phyloP scores from a whole-genome alignment of 176 grass and related monocot species.

The Cenchrus fungigraminus region DNA sequence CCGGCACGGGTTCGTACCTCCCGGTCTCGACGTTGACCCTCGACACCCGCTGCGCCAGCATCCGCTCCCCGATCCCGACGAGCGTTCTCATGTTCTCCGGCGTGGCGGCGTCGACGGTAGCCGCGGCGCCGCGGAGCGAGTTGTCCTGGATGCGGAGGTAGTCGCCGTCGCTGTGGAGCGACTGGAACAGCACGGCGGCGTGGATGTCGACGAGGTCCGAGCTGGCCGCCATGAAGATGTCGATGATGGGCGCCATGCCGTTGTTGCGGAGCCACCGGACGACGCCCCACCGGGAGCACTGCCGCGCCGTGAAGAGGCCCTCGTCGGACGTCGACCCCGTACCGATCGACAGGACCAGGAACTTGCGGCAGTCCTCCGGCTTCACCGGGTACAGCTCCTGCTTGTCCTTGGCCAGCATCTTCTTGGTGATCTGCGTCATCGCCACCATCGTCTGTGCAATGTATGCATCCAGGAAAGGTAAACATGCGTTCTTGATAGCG shows the following conservation, averaged over 20 bases:
- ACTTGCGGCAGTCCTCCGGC: conserved; percentile 49
- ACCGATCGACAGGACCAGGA: conserved; percentile 69
- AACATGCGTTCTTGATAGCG: too few species aligned
- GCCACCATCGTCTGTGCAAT: conserved; percentile 56
- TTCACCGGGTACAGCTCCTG: conserved; percentile 40
- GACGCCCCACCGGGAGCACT: conserved; percentile 63
- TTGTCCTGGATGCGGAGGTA: conserved; percentile 80
- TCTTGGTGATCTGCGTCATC: conserved; percentile 61
- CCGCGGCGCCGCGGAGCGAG: conserved; percentile 37
- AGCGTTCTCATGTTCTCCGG: conserved; percentile 57
- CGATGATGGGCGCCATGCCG: conserved; percentile 62
- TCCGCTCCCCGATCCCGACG: conserved; percentile 43
- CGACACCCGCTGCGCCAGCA: conserved; percentile 53
- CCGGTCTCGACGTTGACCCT: conserved; percentile 63
- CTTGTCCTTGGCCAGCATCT: conserved; percentile 46
- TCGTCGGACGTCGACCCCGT: conserved; percentile 52
- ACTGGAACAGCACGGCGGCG: conserved; percentile 57
- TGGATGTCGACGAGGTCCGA: conserved; percentile 76
- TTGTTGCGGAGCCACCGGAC: conserved; percentile 65
- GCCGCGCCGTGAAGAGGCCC: conserved; percentile 41
- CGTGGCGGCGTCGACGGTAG: conserved; percentile 58
- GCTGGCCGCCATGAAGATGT: conserved; percentile 62
- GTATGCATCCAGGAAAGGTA: too few species aligned
- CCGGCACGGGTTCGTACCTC: conserved; percentile 34
- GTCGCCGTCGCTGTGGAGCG: conserved; percentile 47